phyloP scores from a whole-genome alignment of 2,329 filamentous ascomycete genomes.

The Geosmithia flava region DNA sequence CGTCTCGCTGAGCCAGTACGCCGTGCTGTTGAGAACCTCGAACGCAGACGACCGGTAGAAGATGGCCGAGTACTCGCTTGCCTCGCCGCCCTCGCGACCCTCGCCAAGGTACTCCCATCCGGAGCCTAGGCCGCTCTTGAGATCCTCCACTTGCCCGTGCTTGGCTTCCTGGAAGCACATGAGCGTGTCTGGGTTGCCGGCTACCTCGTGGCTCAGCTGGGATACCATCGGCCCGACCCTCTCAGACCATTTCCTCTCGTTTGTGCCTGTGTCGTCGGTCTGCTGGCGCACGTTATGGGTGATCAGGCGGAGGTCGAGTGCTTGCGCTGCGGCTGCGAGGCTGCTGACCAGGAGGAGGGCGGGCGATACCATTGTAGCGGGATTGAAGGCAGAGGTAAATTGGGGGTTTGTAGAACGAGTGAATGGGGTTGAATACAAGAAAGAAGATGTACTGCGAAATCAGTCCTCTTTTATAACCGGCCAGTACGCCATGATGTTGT shows the following conservation, averaged over 20 bases:
- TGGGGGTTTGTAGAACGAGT: too few species aligned
- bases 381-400: too few species aligned
- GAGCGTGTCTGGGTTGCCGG: slow-evolving; percentile 32
- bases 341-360: slow-evolving; percentile 4
- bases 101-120: slow-evolving; percentile 42
- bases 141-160: slow-evolving; percentile 43
- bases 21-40: slow-evolving; percentile 36
- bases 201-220: slow-evolving; percentile 37
- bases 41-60: slow-evolving; percentile 45
- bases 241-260: slow-evolving; percentile 43
- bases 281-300: slow-evolving; percentile 55
- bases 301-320: slow-evolving; percentile 35
- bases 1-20: slow-evolving; percentile 50
- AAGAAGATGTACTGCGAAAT: too few species aligned
- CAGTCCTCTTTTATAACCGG: too few species aligned
- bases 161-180: slow-evolving; percentile 58
- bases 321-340: slow-evolving; percentile 5
- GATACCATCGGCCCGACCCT: slow-evolving; percentile 39
- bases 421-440: too few species aligned
- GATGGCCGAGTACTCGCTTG: slow-evolving; percentile 59
- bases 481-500: too few species aligned
- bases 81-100: slow-evolving; percentile 45
- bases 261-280: slow-evolving; percentile 29
- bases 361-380: neutral
- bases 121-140: slow-evolving; percentile 29